phyloP scores from a whole-genome alignment of 257 asterid genomes.

The Solanum dulcamara region DNA sequence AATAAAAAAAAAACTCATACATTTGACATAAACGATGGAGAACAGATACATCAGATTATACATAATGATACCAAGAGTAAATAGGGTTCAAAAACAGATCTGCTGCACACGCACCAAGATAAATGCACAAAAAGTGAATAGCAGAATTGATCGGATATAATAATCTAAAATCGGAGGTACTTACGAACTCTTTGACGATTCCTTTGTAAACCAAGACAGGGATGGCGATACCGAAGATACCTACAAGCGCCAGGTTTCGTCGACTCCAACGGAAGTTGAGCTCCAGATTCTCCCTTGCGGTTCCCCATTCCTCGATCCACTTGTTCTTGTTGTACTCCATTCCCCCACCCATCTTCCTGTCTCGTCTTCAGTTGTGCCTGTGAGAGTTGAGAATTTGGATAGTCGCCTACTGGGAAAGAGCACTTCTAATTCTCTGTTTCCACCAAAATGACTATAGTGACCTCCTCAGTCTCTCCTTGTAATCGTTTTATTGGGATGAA shows the following conservation, averaged over 20 bases:
- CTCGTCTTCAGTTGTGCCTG: background rate
- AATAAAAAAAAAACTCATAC: background rate
- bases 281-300: conserved; percentile 84
- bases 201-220: conserved; percentile 78
- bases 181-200: conserved; percentile 77
- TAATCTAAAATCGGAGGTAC: background rate
- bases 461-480: background rate
- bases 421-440: background rate
- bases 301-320: conserved; percentile 77
- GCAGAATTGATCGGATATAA: background rate
- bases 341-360: conserved; percentile 75
- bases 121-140: background rate
- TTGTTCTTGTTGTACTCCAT: conserved; percentile 80
- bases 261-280: conserved; percentile 83
- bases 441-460: background rate
- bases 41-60: background rate
- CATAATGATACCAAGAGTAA: background rate
- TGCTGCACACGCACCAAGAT: background rate
- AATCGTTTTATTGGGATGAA: background rate
- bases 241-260: conserved; percentile 75
- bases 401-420: background rate
- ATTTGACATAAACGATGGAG: background rate
- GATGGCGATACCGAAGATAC: conserved; percentile 77
- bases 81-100: background rate
- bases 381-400: background rate